These are phyloP conservation scores for Vigna hirtella DNA, from an alignment of 306 rosid genomes.

Conservation along the genomic window DNA sequence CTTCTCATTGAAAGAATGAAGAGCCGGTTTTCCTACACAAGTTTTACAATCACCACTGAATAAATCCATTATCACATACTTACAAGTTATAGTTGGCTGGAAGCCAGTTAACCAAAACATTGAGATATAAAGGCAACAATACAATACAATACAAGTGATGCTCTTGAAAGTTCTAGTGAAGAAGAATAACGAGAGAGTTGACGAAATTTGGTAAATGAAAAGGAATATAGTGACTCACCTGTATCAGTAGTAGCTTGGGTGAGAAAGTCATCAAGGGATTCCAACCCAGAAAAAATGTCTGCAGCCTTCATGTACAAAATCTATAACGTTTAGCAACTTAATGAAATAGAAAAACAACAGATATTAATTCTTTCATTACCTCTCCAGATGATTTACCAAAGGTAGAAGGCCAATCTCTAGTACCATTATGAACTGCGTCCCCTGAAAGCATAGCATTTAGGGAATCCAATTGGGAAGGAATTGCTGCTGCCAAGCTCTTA, in stretches of 20 bases:
- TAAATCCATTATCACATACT: conserved; percentile 33
- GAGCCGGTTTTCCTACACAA: conserved; percentile 49
- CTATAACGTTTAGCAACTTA: conserved; percentile 29
- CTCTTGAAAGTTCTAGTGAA: background rate
- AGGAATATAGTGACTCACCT: conserved; percentile 45
- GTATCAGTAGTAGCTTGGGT: conserved; percentile 51
- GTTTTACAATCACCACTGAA: conserved; percentile 36
- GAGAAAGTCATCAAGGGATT: conserved; percentile 62
- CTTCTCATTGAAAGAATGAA: conserved; percentile 42
- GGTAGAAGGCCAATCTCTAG: conserved; percentile 51
- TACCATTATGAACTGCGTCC: conserved; percentile 47
- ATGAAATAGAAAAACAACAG: background rate
- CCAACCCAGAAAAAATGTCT: conserved; percentile 66
- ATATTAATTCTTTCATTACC: conserved; percentile 51
- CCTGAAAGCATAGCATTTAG: conserved; percentile 44
- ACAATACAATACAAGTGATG: background rate
- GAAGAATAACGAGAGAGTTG: conserved; percentile 9
- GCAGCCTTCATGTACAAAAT: conserved; percentile 57
- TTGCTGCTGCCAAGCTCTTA: conserved; percentile 39
- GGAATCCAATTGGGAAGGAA: conserved; percentile 50
- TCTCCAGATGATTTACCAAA: conserved; percentile 56
- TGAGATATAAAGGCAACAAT: conserved; percentile 34
- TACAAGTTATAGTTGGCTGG: background rate
- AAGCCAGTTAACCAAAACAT: conserved; percentile 28
- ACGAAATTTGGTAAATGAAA: conserved; percentile 26